A percentile compares a stretch with the other conserved stretches of the same genome.
phyloP scores from a whole-genome alignment of 1,284 basidiomycete species.

The Trichosporon sp. region DNA sequence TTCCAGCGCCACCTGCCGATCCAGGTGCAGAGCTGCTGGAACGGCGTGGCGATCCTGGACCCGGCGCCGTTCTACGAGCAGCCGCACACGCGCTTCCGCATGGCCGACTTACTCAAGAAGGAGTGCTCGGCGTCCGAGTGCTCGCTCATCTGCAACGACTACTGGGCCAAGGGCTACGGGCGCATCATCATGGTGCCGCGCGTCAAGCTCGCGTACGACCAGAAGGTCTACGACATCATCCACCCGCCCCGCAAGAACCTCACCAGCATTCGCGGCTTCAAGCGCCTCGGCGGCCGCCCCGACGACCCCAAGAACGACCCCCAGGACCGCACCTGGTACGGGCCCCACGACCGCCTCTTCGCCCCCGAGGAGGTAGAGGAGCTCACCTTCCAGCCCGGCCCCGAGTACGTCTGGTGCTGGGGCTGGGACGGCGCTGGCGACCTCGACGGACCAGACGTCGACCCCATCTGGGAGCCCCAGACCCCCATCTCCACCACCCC shows the following conservation, averaged over 20 bases:
- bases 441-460: constrained; percentile 83
- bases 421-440: constrained; percentile 97
- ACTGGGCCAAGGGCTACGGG: constrained; percentile 87
- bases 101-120: constrained; percentile 71
- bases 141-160: constrained; percentile 83
- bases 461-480: constrained; percentile 89
- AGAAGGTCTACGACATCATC: constrained; percentile 87
- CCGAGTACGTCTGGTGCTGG: constrained; percentile 95
- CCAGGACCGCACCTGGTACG: constrained; percentile 87
- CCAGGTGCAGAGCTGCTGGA: constrained; percentile 96
- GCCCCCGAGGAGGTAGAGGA: constrained; percentile 74
- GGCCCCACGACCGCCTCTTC: constrained; percentile 88
- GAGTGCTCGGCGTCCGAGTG: constrained; percentile 93
- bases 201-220: constrained; percentile 90
- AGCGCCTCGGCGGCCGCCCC: constrained; percentile 80
- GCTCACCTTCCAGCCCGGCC: constrained; percentile 71
- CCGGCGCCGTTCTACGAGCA: constrained; percentile 86
- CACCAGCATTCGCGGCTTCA: constrained; percentile 87
- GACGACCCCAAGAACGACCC: constrained; percentile 92
- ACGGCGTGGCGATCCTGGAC: constrained; percentile 87
- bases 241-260: constrained; percentile 82
- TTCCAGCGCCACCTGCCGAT: constrained; percentile 87
- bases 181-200: constrained; percentile 93
- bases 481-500: constrained; percentile 61
- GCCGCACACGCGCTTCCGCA: constrained; percentile 83